Evolutionary conservation across 208 protist genomes (phyloP), one percentile per base, ranked within the genome.

Genomic region (Endotrypanum monterogeii): DNA sequence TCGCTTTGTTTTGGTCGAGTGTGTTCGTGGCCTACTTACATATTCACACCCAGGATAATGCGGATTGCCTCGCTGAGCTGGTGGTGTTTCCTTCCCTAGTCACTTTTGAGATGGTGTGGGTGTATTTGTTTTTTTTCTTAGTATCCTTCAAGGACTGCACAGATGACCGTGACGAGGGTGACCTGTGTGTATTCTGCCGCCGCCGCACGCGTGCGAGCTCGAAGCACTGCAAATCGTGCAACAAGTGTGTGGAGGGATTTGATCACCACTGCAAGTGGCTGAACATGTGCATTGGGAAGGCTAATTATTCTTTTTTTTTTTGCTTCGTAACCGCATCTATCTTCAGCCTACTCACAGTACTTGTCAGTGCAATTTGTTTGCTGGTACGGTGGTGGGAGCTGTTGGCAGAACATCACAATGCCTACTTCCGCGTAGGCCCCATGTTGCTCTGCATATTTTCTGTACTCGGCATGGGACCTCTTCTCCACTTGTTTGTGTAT

Each of bases 181-280:
- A 93, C 66, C 56, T 85, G 23, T 95, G 90, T 71, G 71, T 68
- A 9, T 95, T 88, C 78, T 95, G 90, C 69, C 71, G 75, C 20
- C 84, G 87, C 30, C 84, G 71, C 50, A 95, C 90, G 20, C 46
- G 74, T 44, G 35, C 80, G 23, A 69, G 74, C 55, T 89, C 88
- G 44, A 94, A 96, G 69, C 95, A 98, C 76, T 98, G 95, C 83
- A 92, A 93, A 78, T 72, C 85, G 51, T 98, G 95, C 75, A 96
- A 96, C 74, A 94, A 95, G 80, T 98, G 95, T 68, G 85, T 97
- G 7, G 70, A 62, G 46, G 80, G 84, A 41, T 97, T 98, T 75
- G 95, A 98, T 67, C 95, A 98, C 72, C 95, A 98, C 77, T 98
- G 95, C 75, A 93, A 93, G 80, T 98, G 95, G 94, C 67, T 98